Base-by-base conservation (phyloP, 2,329 filamentous ascomycete species). In the Hypoxylon sp. region DNA sequence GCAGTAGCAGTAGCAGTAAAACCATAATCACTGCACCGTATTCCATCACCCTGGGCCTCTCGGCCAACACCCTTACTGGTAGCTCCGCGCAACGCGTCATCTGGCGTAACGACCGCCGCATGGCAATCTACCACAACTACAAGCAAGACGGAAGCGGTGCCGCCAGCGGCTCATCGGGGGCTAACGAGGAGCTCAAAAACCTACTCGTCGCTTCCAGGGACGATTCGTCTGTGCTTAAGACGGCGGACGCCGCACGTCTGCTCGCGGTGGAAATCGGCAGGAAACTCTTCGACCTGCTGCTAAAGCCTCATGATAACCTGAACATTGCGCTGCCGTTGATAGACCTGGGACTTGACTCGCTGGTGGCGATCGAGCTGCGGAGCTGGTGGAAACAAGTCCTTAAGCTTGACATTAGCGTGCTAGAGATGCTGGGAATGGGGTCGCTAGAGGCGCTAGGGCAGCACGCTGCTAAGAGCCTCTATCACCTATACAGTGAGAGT, bases 321-420 rank as follows among this genome's bases (percentile, higher is more conserved):
- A 58, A 67, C 22, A 59, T 51, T 1, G 26, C 55, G 11, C 41
- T 48, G 24, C 37, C 61, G 1, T 47, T 70, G 8, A 55, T 59
- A 1, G 59, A 67, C 19, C 22, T 66, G 6, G 63, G 63, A 1
- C 55, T 69, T 2, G 69, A 71, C 48, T 62, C 65, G 1, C 53
- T 71, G 3, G 59, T 71, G n/a, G 70, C 67, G 7, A 46, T 70
- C 24, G 65, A 65, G 79, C 78, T 78, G 11, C 77, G 80, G 4
- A 71, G 76, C 10, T 84, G 81, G 81, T 82, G 64, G 64, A 68
- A 64, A 32, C 61, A 64, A 24, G 57, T 62, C 22, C 59, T 65
- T 52, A 49, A 48, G 13, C 64, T 65, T 28, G 58, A 63, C 24
- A 68, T 64, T 10, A 68, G 56, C 34, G 67, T 65, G 6, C 52